Evolutionary conservation across 2,329 filamentous ascomycete genomes (phyloP).

Genomic region (Seiridium cupressi): DNA sequence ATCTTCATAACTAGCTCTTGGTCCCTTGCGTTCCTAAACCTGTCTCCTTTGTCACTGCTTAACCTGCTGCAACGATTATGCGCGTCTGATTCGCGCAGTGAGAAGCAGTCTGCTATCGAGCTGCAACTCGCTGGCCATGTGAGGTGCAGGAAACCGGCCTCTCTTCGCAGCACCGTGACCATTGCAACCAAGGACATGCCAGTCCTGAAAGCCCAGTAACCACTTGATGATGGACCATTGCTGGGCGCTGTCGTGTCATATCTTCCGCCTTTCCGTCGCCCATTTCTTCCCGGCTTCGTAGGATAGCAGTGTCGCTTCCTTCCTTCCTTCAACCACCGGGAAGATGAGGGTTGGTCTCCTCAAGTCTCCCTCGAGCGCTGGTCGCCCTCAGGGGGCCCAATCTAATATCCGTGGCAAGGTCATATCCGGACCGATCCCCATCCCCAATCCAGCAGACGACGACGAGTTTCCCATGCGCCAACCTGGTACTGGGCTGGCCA

Average conservation of each 20-base stretch:
- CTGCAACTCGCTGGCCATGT: conserved; percentile 29
- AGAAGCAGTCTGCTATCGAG: conserved; percentile 4
- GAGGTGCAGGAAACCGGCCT: conserved; percentile 12
- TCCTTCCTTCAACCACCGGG: conserved; percentile 7
- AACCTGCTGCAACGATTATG: conserved; percentile 14
- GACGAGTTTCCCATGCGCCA: conserved; percentile 54
- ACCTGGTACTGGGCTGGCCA: conserved; percentile 35
- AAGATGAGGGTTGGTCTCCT: conserved; percentile 42
- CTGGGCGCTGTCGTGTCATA: conserved; percentile 15
- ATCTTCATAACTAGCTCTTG: conserved; percentile 23
- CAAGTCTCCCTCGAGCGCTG: conserved; percentile 40
- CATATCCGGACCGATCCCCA: conserved; percentile 61
- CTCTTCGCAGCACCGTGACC: conserved; percentile 18
- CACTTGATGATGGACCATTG: conserved; percentile 22
- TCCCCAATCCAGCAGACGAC: conserved; percentile 44
- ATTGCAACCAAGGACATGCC: conserved; percentile 4
- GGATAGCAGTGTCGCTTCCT: conserved; percentile 9
- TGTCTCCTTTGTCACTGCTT: conserved; percentile 18
- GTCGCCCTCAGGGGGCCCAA: conserved; percentile 38
- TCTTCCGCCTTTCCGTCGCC: conserved; percentile 10
- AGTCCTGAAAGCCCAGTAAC: conserved; percentile 11
- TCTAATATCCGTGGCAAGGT: conserved; percentile 48
- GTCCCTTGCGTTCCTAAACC: conserved; percentile 17
- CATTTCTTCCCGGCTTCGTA: conserved; percentile 19
- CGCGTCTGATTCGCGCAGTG: conserved; percentile 7